Evolutionary conservation across 2,329 filamentous ascomycete genomes (phyloP), one percentile per base, ranked within the genome.

Genomic region (Alternaria sp.): DNA sequence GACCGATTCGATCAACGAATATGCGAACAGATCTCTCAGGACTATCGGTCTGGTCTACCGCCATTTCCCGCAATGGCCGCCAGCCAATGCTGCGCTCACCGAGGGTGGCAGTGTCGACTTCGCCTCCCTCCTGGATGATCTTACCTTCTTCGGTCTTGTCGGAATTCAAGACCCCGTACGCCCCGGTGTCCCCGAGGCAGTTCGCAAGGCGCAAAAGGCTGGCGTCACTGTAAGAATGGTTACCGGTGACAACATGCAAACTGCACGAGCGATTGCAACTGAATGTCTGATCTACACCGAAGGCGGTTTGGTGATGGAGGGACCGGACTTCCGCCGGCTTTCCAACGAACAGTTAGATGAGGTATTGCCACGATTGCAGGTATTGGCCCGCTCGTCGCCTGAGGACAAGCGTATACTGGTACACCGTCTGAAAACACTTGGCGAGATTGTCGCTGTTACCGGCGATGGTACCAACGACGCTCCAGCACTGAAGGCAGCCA

Each of bases 401-500:
- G 87, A 85, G 53, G 95, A 99, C 84, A 99, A 99, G 84, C 94
- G 91, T 9, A 93, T 91, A 79, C 87, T 99, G 39, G 93, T 99
- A 42, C 93, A 97, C 76, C 88, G 97, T 31, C 89, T 98, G 44
- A 95, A 98, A 77, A 91, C 90, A 50, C 83, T 91, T 44, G 91
- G 91, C 54, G 92, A 98, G 75, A 93, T 97, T 44, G 95, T 98
- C 60, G 94, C 95, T 66, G 97, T 99, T 91, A 99, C 94, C 63
- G 94, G 95, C 71, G 94, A 98, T 74, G 95, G 94, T 77, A 94
- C 97, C 75, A 98, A 99, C 73, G 95, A 99, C 79, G 95, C 94
- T 4, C 94, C 94, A 49, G 94, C 95, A 17, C 84, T 98, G 72
- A 98, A 98, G 85, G 97, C 97, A 82, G 91, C 94, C 31, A 94